Percentiles rank a stretch among this genome's conserved stretches.
Evolutionary conservation across 2,329 filamentous ascomycete genomes (phyloP).

Genomic region (Botrytis cinerea): DNA sequence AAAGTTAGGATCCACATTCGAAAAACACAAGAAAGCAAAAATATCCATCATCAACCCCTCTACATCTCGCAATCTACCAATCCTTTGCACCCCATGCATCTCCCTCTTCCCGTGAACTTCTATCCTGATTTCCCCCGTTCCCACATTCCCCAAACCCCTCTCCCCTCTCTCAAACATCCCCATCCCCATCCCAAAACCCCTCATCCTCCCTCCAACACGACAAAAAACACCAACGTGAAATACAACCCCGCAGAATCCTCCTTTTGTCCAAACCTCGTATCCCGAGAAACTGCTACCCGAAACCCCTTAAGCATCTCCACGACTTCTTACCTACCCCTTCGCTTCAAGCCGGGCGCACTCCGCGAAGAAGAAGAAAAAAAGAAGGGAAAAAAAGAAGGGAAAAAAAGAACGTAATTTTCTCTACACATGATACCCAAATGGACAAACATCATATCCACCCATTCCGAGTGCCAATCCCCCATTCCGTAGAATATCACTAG

Average conservation of each 20-base stretch:
- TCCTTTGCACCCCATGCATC: slow-evolving; percentile 46
- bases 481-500: background rate
- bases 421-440: slow-evolving; percentile 45
- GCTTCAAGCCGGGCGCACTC: background rate
- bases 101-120: slow-evolving; percentile 47
- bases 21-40: slow-evolving; percentile 5
- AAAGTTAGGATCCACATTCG: too few species aligned
- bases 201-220: background rate
- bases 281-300: background rate
- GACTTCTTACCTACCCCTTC: too few species aligned
- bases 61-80: slow-evolving; percentile 46
- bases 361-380: background rate
- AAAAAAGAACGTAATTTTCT: slow-evolving; percentile 45
- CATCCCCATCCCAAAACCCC: background rate
- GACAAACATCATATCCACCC: slow-evolving; percentile 40
- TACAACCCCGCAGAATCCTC: too few species aligned
- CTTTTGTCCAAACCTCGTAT: background rate
- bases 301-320: too few species aligned
- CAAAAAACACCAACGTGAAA: background rate
- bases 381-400: background rate
- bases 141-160: background rate
- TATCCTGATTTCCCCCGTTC: slow-evolving; percentile 22
- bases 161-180: background rate
- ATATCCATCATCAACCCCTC: slow-evolving; percentile 41
- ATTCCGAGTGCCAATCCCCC: too few species aligned